These are phyloP conservation scores for Globisporangium okanoganense DNA, from an alignment of 352 stramenopile species.

Conservation along the genomic window DNA sequence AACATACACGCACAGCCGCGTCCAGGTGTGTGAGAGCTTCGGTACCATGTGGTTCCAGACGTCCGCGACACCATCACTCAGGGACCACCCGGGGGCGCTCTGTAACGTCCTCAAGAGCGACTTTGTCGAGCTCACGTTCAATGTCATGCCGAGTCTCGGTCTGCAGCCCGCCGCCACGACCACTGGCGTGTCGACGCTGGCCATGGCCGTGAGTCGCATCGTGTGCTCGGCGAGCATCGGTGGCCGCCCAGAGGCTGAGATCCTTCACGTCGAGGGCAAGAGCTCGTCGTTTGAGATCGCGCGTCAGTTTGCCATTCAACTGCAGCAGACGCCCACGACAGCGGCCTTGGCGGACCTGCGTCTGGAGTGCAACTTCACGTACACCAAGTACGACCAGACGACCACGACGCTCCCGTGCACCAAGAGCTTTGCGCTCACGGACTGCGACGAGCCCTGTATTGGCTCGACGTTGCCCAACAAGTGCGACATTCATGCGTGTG, in stretches of 20 bases:
- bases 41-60: slow-evolving; percentile 43
- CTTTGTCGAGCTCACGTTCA: slow-evolving; percentile 53
- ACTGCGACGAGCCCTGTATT: slow-evolving; percentile 23
- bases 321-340: slow-evolving; percentile 11
- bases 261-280: background rate
- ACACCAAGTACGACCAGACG: slow-evolving; percentile 12
- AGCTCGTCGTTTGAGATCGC: slow-evolving; percentile 1
- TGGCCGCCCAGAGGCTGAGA: slow-evolving; percentile 1
- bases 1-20: slow-evolving; percentile 21
- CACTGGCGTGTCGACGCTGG: background rate
- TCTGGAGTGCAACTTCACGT: slow-evolving; percentile 19
- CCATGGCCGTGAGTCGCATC: slow-evolving; percentile 1
- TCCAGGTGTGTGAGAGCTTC: slow-evolving; percentile 34
- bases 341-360: slow-evolving; percentile 9
- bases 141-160: slow-evolving; percentile 26
- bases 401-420: slow-evolving; percentile 9
- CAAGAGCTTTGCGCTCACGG: slow-evolving; percentile 21
- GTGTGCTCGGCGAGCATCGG: slow-evolving; percentile 10
- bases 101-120: slow-evolving; percentile 32
- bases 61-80: background rate
- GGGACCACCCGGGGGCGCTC: slow-evolving; percentile 8
- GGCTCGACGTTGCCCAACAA: slow-evolving; percentile 1
- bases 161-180: slow-evolving; percentile 9
- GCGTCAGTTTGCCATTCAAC: slow-evolving; percentile 11
- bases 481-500: background rate